Evolutionary conservation across 192 early-diverging fungal genomes (phyloP).

Genomic region (Entrophospora sp.): DNA sequence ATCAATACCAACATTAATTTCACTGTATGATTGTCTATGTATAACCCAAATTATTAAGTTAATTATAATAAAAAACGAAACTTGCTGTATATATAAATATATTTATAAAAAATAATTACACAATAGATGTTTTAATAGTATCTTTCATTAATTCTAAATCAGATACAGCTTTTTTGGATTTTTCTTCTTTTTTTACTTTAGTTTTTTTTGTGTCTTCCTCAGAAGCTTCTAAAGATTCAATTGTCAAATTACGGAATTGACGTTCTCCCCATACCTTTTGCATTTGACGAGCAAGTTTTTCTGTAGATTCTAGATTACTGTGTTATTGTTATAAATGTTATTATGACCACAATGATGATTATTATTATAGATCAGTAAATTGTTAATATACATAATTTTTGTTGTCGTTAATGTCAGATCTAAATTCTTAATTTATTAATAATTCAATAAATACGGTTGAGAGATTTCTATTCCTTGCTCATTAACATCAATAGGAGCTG

Average conservation of each 20-base stretch:
- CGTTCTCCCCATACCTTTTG: conserved; percentile 10
- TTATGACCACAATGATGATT: background rate
- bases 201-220: background rate
- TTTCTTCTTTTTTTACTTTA: background rate
- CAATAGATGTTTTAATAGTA: background rate
- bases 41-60: background rate
- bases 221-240: background rate
- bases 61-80: background rate
- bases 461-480: background rate
- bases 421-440: background rate
- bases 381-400: background rate
- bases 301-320: conserved; percentile 5
- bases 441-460: background rate
- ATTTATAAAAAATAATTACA: background rate
- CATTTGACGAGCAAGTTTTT: conserved; percentile 8
- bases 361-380: background rate
- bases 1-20: conserved; percentile 17
- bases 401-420: background rate
- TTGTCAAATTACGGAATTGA: background rate
- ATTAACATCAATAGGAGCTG: background rate
- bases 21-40: conserved; percentile 6
- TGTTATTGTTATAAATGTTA: background rate
- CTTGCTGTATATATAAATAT: background rate
- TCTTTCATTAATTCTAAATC: background rate
- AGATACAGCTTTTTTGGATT: background rate